phyloP scores from a whole-genome alignment of 306 rosid species.

The Dryas alaskensis region DNA sequence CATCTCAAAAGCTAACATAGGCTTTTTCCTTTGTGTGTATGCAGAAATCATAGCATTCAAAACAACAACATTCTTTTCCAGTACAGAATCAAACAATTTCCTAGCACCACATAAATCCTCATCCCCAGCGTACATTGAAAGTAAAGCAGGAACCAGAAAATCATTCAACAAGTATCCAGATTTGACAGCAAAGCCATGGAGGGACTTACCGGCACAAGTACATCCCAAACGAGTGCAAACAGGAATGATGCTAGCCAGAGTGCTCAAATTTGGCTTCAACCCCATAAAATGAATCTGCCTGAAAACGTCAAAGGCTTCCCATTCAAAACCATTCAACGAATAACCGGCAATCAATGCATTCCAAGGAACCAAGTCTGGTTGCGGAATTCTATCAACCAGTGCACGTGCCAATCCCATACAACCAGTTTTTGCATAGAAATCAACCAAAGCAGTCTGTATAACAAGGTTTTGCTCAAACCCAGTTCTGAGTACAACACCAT shows the following conservation, averaged over 20 bases:
- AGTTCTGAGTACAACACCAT: conserved; percentile 27
- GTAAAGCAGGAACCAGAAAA: conserved; percentile 34
- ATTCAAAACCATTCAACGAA: conserved; percentile 30
- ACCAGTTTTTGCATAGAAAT: conserved; percentile 31
- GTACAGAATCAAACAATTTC: conserved; percentile 30
- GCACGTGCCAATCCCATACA: conserved; percentile 20
- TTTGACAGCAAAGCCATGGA: conserved; percentile 34
- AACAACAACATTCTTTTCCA: conserved; percentile 17
- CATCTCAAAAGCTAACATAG: conserved; percentile 24
- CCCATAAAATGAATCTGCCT: conserved; percentile 15
- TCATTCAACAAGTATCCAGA: conserved; percentile 23
- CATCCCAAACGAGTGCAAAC: conserved; percentile 35
- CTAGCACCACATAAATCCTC: conserved; percentile 23
- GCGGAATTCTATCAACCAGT: conserved; percentile 32
- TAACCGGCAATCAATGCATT: conserved; percentile 36
- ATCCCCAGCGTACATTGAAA: conserved; percentile 36
- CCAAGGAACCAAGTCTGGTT: conserved; percentile 37
- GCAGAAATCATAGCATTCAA: conserved; percentile 42
- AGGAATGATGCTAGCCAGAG: conserved; percentile 37
- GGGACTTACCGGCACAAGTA: conserved; percentile 23
- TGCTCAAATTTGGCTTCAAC: conserved; percentile 37
- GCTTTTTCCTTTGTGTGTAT: conserved; percentile 26
- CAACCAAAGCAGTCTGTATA: conserved; percentile 30
- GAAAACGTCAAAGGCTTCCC: conserved; percentile 30
- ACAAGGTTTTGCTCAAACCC: conserved; percentile 33